phyloP scores from a whole-genome alignment of 768 basidiomycete genomes.

The Pleurotus salmoneostramineus region DNA sequence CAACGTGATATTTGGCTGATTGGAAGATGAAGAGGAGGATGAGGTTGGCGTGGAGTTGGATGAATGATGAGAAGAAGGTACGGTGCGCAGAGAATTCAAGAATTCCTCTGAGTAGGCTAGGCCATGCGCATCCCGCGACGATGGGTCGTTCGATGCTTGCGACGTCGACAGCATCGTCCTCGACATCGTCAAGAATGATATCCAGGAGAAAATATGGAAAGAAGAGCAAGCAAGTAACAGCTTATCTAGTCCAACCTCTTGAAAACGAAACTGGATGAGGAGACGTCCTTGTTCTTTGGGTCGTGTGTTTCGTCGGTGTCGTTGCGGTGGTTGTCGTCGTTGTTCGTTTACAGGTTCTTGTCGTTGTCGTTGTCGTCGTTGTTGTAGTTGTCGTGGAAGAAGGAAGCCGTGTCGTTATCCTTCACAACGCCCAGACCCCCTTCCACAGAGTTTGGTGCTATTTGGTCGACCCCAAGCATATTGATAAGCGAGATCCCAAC shows the following conservation, averaged over 20 bases:
- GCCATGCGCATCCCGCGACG: conserved; percentile 13
- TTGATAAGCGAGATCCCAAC: not conserved
- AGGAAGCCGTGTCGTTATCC: not conserved
- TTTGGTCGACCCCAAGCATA: not conserved
- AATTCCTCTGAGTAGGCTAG: conserved; percentile 20
- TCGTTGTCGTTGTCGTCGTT: not conserved
- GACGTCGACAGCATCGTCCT: not conserved
- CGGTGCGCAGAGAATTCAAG: conserved; percentile 18
- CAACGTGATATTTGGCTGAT: too few relatives aligned
- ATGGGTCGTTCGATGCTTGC: not conserved
- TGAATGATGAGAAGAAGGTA: not conserved
- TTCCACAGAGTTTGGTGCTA: not conserved
- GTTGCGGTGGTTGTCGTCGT: too few relatives aligned
- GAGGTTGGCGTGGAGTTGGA: not conserved
- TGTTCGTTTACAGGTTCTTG: not conserved
- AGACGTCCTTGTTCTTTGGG: too few relatives aligned
- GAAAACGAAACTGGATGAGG: too few relatives aligned
- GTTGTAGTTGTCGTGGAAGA: not conserved
- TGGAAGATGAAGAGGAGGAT: not conserved
- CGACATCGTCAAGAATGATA: not conserved
- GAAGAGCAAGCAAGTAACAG: too few relatives aligned
- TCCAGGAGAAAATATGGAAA: too few relatives aligned
- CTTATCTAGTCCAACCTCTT: too few relatives aligned
- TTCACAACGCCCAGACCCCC: not conserved
- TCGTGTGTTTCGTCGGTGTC: too few relatives aligned